Evolutionary conservation across 1,284 basidiomycete genomes (phyloP), one percentile per base, ranked within the genome.

Genomic region (Thelephora terrestris): DNA sequence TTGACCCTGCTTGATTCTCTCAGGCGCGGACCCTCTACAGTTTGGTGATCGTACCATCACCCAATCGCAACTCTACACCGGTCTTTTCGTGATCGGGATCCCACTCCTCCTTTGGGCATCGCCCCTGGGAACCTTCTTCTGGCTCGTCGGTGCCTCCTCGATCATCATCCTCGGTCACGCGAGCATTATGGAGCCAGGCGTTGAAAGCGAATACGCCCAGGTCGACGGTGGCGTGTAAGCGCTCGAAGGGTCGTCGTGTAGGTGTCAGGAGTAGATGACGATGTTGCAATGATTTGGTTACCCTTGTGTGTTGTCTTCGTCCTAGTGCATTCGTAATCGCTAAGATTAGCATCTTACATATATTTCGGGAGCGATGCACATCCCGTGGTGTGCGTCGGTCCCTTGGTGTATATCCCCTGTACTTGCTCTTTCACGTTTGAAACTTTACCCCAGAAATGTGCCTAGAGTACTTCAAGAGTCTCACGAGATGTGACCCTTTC

Each of bases 201-300:
- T 94, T 50, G 88, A 91, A 66, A 89, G 85, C 70, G 91, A 93
- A 64, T 94, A 93, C 57, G 81, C 87, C 7, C 64, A 71, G 42
- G 85, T 92, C 24, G 75, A 85, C 65, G 83, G 83, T 45, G 57
- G 63, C 23, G 82, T 85, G 46, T 85, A 64, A 69, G 46, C 24
- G 2, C 14, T 21, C 10, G 37, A 9, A 9, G 16, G n/a, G 9
- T 4, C 9, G 25, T 27, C 25, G 9, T 27, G 9, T 27, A 27
- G 25, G 25, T 27, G 25, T 9, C 4, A 27, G 25, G 25, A 27
- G 25, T 27, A 27, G 25, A 9, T 27, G 25, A 9, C 9, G 25
- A 9, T 27, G 25, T 27, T 10, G 27, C 5, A 27, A 10, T 10
- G 27, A 10, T 27, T 27, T 27, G 27, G 27, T 27, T 27, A 27